Evolutionary conservation across 2,329 filamentous ascomycete species (phyloP), one percentile per base, ranked within the genome.

Genomic region (Trichophyton verrucosum): DNA sequence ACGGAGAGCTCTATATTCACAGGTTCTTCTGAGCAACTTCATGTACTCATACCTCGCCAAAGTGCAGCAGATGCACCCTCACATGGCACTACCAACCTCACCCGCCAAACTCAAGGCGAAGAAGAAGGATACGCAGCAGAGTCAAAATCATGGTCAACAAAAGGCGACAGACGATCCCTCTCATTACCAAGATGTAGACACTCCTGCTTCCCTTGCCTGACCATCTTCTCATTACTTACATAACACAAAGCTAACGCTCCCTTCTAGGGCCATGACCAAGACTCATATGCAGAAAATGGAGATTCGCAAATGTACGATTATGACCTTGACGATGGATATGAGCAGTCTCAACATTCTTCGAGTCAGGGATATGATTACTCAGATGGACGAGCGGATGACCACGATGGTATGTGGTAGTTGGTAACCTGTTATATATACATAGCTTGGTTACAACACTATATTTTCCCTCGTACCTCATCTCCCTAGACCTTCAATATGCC

Each of bases 31-130:
- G 66, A 96, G 91, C 75, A 99, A 99, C 73, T 99, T 99, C 75
- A 99, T 99, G 94, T 99, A 99, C 77, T 94, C 91, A 61, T 99
- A 99, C 73, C 82, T 99, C 65, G 94, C 94, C 64, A 99, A 97
- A 74, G 94, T 99, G 53, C 94, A 99, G 75, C 91, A 95, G 69
- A 96, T 96, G 89, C 94, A 99, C 73, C 94, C 94, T 49, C 89
- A 95, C 70, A 89, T 96, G 76, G 89, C 95, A 68, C 86, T 95
- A 49, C 89, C 89, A n/a, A 83, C 88, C 40, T 91, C 88, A 58
- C 78, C 80, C 15, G 85, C 88, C 40, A 90, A 91, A 68, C 86
- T 87, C 63, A 71, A 74, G 51, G 73, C 76, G 60, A 67, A 68
- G 60, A 66, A 69, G 47, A 68, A 71, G 58, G 69, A 70, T 51